Conservation (phyloP, 2,329 filamentous ascomycete genomes). For the Decorospora gaudefroyi region DNA sequence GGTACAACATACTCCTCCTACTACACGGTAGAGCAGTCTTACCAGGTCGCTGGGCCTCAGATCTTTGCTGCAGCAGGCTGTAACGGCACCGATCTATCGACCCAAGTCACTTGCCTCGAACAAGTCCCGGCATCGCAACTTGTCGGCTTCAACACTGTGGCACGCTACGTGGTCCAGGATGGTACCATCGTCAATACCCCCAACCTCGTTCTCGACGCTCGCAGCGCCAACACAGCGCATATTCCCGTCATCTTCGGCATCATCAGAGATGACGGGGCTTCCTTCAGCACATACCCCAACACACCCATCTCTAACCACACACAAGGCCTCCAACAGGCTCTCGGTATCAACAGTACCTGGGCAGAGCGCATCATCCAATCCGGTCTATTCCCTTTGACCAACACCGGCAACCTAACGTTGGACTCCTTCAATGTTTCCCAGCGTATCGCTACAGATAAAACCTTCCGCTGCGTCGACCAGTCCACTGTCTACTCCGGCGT, state of each 20-base stretch:
- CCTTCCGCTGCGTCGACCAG: conserved; percentile 64
- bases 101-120: conserved; percentile 60
- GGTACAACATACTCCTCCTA: conserved; percentile 63
- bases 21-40: conserved; percentile 60
- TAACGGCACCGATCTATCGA: conserved; percentile 51
- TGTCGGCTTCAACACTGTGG: conserved; percentile 48
- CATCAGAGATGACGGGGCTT: conserved; percentile 60
- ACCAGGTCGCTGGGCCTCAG: conserved; percentile 54
- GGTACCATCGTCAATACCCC: conserved; percentile 60
- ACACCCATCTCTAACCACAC: conserved; percentile 50
- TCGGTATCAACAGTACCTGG: conserved; percentile 53
- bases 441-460: conserved; percentile 61
- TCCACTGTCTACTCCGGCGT: conserved; percentile 60
- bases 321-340: conserved; percentile 52
- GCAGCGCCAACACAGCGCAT: conserved; percentile 53
- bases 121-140: conserved; percentile 53
- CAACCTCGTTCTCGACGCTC: conserved; percentile 52
- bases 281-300: conserved; percentile 57
- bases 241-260: conserved; percentile 62
- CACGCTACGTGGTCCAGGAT: conserved; percentile 63
- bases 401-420: conserved; percentile 57
- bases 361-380: conserved; percentile 44
- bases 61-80: conserved; percentile 60
- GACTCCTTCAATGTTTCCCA: conserved; percentile 61
- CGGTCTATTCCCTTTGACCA: conserved; percentile 57